phyloP scores from a whole-genome alignment of 116 monocot genomes.

The Iris pallida region DNA sequence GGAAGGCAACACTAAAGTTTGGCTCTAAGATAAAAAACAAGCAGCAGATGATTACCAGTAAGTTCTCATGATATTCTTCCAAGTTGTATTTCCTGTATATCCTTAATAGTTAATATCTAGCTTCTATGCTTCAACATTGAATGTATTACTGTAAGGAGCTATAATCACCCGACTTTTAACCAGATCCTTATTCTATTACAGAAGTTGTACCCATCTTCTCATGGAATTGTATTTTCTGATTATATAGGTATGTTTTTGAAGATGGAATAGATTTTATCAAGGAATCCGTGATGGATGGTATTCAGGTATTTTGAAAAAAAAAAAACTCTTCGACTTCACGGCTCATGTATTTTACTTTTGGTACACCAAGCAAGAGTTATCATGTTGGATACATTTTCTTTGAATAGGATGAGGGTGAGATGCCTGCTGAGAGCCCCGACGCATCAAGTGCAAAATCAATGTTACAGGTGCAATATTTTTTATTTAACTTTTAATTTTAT shows the following conservation, averaged over 20 bases:
- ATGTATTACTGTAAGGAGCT: too few relatives aligned
- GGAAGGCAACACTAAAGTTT: slow-evolving; percentile 78
- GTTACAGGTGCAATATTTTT: slow-evolving; percentile 28
- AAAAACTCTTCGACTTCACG: neutral
- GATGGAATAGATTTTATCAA: slow-evolving; percentile 90
- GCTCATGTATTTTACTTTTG: neutral
- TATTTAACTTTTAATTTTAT: neutral
- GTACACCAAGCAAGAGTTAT: slow-evolving; percentile 5
- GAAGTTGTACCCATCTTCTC: neutral
- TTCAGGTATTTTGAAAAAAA: slow-evolving; percentile 31
- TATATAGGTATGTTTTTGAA: slow-evolving; percentile 87
- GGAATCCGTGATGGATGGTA: slow-evolving; percentile 78
- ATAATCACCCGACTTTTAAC: too few relatives aligned
- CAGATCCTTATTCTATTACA: too few relatives aligned
- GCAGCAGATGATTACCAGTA: slow-evolving; percentile 78
- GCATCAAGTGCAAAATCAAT: slow-evolving; percentile 41
- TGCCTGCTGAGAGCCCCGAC: slow-evolving; percentile 29
- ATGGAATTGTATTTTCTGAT: slow-evolving; percentile 4
- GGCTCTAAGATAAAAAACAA: slow-evolving; percentile 80
- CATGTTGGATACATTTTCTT: slow-evolving; percentile 4
- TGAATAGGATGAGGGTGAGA: slow-evolving; percentile 56
- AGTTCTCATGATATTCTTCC: slow-evolving; percentile 13
- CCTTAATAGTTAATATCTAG: too few relatives aligned
- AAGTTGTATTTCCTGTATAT: too few relatives aligned
- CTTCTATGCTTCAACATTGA: too few relatives aligned